A percentile compares a stretch with the other conserved stretches of the same genome.
Conservation (phyloP, 2,329 filamentous ascomycete species). For the Fusarium liriodendri region DNA sequence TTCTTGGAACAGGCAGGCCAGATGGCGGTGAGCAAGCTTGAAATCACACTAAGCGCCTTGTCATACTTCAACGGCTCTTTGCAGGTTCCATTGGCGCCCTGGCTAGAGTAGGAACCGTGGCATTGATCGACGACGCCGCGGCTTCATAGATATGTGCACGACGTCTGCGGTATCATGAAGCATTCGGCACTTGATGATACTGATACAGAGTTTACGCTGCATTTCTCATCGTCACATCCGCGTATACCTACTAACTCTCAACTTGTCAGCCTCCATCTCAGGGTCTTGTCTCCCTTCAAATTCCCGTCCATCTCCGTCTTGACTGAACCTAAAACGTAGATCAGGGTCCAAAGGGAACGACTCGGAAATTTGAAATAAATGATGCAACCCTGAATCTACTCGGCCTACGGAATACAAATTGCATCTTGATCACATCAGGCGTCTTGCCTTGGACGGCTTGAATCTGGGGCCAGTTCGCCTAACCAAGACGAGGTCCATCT, state of each 20-base stretch:
- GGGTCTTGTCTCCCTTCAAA: conserved; percentile 7
- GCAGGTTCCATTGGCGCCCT: conserved; percentile 1
- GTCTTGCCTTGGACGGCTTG: neutral
- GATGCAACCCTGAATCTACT: neutral
- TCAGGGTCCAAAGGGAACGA: neutral
- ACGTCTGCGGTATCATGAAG: neutral
- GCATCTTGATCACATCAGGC: neutral
- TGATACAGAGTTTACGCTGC: neutral
- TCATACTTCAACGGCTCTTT: neutral
- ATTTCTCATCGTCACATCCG: neutral
- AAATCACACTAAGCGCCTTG: neutral
- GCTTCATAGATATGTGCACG: neutral
- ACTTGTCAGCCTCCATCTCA: neutral
- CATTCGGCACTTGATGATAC: neutral
- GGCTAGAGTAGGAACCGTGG: neutral
- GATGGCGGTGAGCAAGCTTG: conserved; percentile 14
- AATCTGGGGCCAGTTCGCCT: neutral
- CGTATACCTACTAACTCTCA: neutral
- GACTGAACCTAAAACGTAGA: conserved; percentile 9
- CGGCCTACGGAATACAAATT: neutral
- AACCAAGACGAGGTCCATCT: conserved; percentile 6
- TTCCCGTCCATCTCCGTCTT: conserved; percentile 1
- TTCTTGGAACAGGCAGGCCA: neutral
- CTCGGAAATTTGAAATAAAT: neutral
- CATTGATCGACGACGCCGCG: neutral